Evolutionary conservation across 78 protist species (phyloP).

Genomic region (Dictyostelium firmibasis): DNA sequence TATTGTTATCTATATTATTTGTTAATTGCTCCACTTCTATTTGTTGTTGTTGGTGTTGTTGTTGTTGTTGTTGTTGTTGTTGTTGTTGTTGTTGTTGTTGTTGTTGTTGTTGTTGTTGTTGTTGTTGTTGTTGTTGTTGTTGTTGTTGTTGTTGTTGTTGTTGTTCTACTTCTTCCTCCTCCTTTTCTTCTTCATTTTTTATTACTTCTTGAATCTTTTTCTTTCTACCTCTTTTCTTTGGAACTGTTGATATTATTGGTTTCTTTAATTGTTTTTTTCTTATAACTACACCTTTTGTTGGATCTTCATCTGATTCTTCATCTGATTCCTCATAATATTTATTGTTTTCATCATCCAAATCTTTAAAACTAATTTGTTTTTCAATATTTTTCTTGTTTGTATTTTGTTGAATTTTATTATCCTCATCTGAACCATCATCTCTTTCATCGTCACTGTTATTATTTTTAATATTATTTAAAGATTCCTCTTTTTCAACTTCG

Average conservation of each 20-base stretch:
- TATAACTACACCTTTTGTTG: not conserved
- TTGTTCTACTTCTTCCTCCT: slow-evolving; percentile 2
- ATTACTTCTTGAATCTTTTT: not conserved
- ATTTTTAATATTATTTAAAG: not conserved
- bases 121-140: too few species aligned
- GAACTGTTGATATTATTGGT: not conserved
- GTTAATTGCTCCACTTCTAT: not conserved
- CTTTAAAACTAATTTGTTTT: not conserved
- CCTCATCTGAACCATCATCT: not conserved
- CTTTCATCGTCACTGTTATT: not conserved
- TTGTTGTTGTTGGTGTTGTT: too few species aligned
- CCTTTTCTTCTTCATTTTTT: not conserved
- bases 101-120: too few species aligned
- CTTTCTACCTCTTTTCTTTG: not conserved
- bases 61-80: too few species aligned
- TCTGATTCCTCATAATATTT: not conserved
- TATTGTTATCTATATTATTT: not conserved
- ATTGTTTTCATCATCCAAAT: not conserved
- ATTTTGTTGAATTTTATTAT: not conserved
- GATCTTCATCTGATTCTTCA: slow-evolving; percentile 2
- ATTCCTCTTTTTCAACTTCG: not conserved
- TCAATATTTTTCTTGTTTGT: not conserved
- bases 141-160: too few species aligned
- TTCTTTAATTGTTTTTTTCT: not conserved
- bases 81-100: too few species aligned